Evolutionary conservation across 176 grass and related monocot genomes (phyloP), one percentile per base, ranked within the genome.

Genomic region (Alopecurus myosuroides): DNA sequence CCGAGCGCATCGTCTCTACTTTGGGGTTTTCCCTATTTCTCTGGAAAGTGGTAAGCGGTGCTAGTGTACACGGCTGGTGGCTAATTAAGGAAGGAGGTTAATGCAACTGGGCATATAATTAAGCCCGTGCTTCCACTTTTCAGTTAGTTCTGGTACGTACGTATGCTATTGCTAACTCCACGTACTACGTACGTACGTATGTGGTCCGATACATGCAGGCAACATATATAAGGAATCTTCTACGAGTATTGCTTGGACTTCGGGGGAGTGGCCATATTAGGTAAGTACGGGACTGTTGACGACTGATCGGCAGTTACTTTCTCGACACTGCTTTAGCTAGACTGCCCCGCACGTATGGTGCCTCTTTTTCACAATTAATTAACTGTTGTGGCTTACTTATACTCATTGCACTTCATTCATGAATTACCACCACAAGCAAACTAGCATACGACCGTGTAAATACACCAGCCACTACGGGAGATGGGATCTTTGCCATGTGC

Each of bases 31-130:
- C 58, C 11, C 39, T 22, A 18, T 55, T 4, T 55, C 74, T 35
- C 6, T 15, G 29, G 45, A 66, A 76, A 76, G 85, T 31, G 13
- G 26, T 39, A 25, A 62, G 22, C 20, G 6, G 6, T 28, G 53
- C 23, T 29, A 33, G n/a, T 36, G 53, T 28, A 35, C 23, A 17
- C 35, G 35, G 42, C 17, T 68, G 20, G 55, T 57, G 30, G 4
- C 14, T 81, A 35, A 82, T 77, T 87, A 77, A 36, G 85, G 71
- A n/a, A 60, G 22, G 36, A 63, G 70, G 33, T 82, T 88, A 70
- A 57, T 82, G 31, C 61, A 80, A 62, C 39, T 49, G 23, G 65
- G 4, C 0, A 56, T 12, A 1, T 9, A 12, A 77, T 56, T 77
- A 77, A 55, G 49, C 22, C 2, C 48, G 7, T 67, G 31, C 15